Conservation (phyloP, 495 filamentous ascomycete species). For the Parathielavia hyrcaniae region DNA sequence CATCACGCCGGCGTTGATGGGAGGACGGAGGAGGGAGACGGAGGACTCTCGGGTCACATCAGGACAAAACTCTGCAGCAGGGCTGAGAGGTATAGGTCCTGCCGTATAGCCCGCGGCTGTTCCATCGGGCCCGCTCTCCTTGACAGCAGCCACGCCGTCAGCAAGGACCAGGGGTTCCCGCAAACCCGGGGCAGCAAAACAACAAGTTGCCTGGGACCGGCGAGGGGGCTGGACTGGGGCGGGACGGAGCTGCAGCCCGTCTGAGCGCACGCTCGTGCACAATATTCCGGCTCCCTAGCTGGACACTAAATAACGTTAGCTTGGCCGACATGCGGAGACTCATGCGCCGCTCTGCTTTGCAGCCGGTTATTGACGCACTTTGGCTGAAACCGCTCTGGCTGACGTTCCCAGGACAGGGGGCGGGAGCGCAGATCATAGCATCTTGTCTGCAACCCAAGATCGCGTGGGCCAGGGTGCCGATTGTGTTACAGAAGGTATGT, state of each 20-base stretch:
- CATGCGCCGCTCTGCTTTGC: too few species aligned
- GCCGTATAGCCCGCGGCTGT: neutral
- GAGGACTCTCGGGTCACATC: neutral
- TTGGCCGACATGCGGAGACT: neutral
- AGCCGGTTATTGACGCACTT: neutral
- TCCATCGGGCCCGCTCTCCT: neutral
- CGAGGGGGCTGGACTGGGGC: neutral
- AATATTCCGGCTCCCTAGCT: neutral
- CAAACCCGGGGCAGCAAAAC: neutral
- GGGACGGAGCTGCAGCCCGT: neutral
- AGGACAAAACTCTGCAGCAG: neutral
- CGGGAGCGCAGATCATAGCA: too few species aligned
- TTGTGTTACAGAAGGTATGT: too few species aligned
- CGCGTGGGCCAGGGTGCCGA: too few species aligned
- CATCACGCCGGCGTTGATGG: conserved; percentile 26
- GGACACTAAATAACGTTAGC: neutral
- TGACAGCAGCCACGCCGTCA: too few species aligned
- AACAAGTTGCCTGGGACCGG: neutral
- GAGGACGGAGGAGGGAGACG: neutral
- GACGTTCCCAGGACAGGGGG: too few species aligned
- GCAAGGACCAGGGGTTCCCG: too few species aligned
- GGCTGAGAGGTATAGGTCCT: too few species aligned
- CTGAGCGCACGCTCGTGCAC: neutral
- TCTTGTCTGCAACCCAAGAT: too few species aligned
- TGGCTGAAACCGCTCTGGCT: neutral